Conservation (phyloP, 768 basidiomycete genomes). For the Boletus sp. region DNA sequence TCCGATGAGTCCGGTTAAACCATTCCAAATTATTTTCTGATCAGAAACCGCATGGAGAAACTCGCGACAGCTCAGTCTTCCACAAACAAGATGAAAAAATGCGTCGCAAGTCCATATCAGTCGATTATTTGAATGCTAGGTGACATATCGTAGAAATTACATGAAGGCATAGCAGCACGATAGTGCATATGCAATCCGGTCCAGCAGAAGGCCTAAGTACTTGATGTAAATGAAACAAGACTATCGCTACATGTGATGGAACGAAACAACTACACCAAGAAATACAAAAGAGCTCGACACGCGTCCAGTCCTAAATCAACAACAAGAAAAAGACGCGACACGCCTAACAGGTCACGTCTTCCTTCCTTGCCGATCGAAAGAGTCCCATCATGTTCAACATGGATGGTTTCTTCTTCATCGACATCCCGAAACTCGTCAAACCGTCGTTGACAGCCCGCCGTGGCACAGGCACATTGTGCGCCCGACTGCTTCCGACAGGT, state of each 20-base stretch:
- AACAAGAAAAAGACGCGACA: too few species aligned
- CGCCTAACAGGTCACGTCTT: slow-evolving; percentile 10
- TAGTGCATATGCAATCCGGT: not conserved
- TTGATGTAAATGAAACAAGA: not conserved
- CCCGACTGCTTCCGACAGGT: not conserved
- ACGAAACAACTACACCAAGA: too few species aligned
- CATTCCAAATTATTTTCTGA: too few species aligned
- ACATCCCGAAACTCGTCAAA: slow-evolving; percentile 7
- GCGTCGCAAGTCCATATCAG: too few species aligned
- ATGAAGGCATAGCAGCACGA: not conserved
- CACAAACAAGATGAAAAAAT: too few species aligned
- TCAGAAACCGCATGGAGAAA: too few species aligned
- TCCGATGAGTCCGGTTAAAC: too few species aligned
- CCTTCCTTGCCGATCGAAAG: slow-evolving; percentile 29
- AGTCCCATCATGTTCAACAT: slow-evolving; percentile 30
- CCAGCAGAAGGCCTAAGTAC: not conserved
- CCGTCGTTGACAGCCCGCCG: slow-evolving; percentile 6
- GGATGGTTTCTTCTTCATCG: slow-evolving; percentile 22
- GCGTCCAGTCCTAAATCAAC: too few species aligned
- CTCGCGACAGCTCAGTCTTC: too few species aligned
- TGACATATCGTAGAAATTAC: not conserved
- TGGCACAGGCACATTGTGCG: slow-evolving; percentile 7
- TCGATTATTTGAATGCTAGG: too few species aligned
- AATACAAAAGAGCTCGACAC: too few species aligned
- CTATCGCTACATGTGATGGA: not conserved